Base-by-base conservation (phyloP, 805 yeast genomes). In the Hyphopichia homilentoma region DNA sequence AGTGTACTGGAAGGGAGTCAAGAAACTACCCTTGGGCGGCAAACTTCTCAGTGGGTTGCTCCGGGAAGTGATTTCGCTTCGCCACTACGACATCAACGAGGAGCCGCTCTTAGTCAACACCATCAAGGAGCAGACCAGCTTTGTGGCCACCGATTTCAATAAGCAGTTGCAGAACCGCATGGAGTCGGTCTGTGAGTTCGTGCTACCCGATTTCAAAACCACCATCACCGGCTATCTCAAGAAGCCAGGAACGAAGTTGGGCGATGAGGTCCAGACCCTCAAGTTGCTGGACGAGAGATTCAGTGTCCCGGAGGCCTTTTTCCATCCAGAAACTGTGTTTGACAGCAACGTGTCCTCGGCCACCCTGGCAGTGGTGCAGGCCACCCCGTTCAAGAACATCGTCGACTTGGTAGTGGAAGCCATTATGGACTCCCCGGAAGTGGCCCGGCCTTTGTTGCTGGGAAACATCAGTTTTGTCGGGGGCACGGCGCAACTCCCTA, bases 1-100 rank as follows among this genome's bases (percentile, higher is more conserved):
- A 17, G 81, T 86, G 0, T 75, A 77, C 47, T 79, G 87, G 77
- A 74, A 77, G 21, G 96, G 88, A 0, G 78, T 87, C 2, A 74
- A 76, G 40, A 80, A 85, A 39, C 59, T 89, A 33, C 90, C 88
- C 27, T 75, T 94, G 29, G 98, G 93, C 0, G 99, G 99, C 0
- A 73, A 85, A 35, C 67, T 85, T 30, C 59, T 93, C 32, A 85
- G 87, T 33, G 96, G 96, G 3, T 75, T 81, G 30, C 57, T 94
- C 32, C 71, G 88, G 41, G 97, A 93, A 50, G 70, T 85, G 30
- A 75, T 90, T 8, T 86, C 96, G 2, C 93, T 84, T 51, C 69
- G 97, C 33, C 93, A 93, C 61, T 93, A 89, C 55, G 90, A 93
- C 50, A 88, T 93, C 44, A 79, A 86, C 52, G 96, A 93, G 39